A percentile compares a stretch with the other conserved stretches of the same genome.
phyloP scores from a whole-genome alignment of 2,329 filamentous ascomycete genomes.

The Cladosporium sp. region DNA sequence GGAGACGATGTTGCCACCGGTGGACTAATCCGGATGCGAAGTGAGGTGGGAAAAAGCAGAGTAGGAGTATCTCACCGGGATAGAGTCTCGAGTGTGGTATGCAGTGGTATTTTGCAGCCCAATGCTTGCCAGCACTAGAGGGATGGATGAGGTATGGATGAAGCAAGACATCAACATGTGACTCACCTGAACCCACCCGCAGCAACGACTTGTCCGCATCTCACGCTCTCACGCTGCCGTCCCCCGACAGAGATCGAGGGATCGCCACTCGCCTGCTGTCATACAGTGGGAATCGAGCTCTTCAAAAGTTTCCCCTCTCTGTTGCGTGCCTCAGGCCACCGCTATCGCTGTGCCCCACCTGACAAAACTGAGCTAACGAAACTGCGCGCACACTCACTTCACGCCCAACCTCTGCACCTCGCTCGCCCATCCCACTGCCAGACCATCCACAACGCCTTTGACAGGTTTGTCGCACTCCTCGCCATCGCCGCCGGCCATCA shows the following conservation, averaged over 20 bases:
- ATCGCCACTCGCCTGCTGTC: too few species aligned
- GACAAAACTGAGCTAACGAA: too few species aligned
- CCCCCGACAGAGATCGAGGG: background rate
- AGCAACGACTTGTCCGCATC: too few species aligned
- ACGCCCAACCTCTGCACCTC: constrained; percentile 12
- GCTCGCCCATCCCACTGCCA: constrained; percentile 19
- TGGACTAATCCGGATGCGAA: too few species aligned
- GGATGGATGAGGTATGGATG: background rate
- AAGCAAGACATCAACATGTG: background rate
- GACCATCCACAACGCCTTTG: constrained; percentile 20
- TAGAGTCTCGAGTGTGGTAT: too few species aligned
- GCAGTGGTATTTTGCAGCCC: constrained; percentile 2
- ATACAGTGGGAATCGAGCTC: too few species aligned
- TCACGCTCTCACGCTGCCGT: too few species aligned
- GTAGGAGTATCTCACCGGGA: too few species aligned
- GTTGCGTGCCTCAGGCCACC: too few species aligned
- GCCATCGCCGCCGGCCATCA: constrained; percentile 8
- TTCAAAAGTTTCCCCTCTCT: too few species aligned
- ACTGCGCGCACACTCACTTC: background rate
- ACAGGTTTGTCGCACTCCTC: constrained; percentile 18
- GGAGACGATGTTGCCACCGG: too few species aligned
- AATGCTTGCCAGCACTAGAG: background rate
- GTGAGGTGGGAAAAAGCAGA: too few species aligned
- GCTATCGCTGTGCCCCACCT: background rate
- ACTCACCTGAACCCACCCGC: background rate